phyloP scores from a whole-genome alignment of 495 filamentous ascomycete species.

The Gamarada debralockiae region DNA sequence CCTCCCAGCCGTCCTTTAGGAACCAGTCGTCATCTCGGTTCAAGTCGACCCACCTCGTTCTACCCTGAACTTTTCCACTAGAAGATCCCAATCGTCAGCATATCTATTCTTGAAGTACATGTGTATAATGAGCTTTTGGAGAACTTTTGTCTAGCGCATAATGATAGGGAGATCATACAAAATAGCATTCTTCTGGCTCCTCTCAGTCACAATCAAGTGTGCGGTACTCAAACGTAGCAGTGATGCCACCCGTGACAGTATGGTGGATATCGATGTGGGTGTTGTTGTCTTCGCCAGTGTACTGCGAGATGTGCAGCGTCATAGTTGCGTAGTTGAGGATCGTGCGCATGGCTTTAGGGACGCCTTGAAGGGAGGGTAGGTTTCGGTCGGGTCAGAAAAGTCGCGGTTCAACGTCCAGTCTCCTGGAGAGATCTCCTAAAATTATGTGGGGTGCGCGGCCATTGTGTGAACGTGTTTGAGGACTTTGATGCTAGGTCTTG shows the following conservation, averaged over 20 bases:
- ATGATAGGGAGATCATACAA: too few relatives aligned
- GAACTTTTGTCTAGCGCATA: too few relatives aligned
- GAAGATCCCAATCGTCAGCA: background rate
- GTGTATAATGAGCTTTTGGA: too few relatives aligned
- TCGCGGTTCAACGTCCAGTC: slow-evolving; percentile 2
- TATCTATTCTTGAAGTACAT: too few relatives aligned
- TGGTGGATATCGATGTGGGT: slow-evolving; percentile 7
- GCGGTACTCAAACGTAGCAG: background rate
- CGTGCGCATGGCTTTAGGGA: slow-evolving; percentile 25
- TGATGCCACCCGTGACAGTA: background rate
- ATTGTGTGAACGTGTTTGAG: too few relatives aligned
- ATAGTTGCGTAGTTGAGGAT: slow-evolving; percentile 13
- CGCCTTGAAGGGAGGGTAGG: slow-evolving; percentile 16
- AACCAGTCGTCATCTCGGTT: background rate
- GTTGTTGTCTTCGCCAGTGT: background rate
- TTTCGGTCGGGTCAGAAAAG: slow-evolving; percentile 7
- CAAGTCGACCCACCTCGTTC: slow-evolving; percentile 1
- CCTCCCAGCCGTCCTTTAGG: background rate
- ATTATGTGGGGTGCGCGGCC: too few relatives aligned
- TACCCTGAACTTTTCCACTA: background rate
- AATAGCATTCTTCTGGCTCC: background rate
- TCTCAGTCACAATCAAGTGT: slow-evolving; percentile 16
- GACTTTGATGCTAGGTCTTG: too few relatives aligned
- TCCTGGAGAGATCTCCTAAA: too few relatives aligned
- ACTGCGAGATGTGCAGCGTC: slow-evolving; percentile 2